Conservation (phyloP, 352 stramenopile genomes). For the Phytophthora rubi region DNA sequence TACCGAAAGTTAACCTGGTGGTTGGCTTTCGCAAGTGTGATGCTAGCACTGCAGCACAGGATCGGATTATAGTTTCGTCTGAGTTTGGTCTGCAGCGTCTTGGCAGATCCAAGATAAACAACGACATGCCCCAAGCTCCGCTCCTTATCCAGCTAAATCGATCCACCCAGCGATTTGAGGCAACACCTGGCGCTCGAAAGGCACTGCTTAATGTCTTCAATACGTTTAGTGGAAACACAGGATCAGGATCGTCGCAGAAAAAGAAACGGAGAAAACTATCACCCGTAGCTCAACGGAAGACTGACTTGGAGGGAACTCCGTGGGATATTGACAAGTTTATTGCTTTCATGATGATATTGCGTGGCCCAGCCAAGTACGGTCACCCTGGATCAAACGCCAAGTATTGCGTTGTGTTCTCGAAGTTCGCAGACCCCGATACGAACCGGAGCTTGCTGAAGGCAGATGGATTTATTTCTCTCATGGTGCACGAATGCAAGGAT, state of each 20-base stretch:
- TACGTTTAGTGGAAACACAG: constrained; percentile 36
- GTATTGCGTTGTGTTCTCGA: constrained; percentile 74
- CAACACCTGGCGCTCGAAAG: constrained; percentile 34
- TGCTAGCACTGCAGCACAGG: constrained; percentile 20
- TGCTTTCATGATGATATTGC: constrained; percentile 47
- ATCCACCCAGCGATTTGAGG: constrained; percentile 28
- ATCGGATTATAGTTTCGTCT: constrained; percentile 40
- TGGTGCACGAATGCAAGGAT: constrained; percentile 55
- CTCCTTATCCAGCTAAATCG: constrained; percentile 28
- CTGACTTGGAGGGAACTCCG: constrained; percentile 9
- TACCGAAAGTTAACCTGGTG: constrained; percentile 55
- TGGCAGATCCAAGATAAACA: constrained; percentile 19
- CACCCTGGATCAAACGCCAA: constrained; percentile 39
- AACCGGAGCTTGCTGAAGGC: constrained; percentile 39
- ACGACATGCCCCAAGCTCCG: constrained; percentile 15
- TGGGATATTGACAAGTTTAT: constrained; percentile 82
- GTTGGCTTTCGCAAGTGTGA: constrained; percentile 54
- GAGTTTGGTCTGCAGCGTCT: constrained; percentile 36
- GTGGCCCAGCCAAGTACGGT: constrained; percentile 21
- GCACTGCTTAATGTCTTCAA: constrained; percentile 50
- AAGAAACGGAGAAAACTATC: constrained; percentile 63
- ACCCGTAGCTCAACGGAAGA: constrained; percentile 13
- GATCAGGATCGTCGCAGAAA: constrained; percentile 37
- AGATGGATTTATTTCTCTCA: constrained; percentile 53
- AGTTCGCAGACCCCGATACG: constrained; percentile 49